These are phyloP conservation scores for Metschnikowia kunwiensis DNA, from an alignment of 805 yeast genomes.

Conservation along the genomic window DNA sequence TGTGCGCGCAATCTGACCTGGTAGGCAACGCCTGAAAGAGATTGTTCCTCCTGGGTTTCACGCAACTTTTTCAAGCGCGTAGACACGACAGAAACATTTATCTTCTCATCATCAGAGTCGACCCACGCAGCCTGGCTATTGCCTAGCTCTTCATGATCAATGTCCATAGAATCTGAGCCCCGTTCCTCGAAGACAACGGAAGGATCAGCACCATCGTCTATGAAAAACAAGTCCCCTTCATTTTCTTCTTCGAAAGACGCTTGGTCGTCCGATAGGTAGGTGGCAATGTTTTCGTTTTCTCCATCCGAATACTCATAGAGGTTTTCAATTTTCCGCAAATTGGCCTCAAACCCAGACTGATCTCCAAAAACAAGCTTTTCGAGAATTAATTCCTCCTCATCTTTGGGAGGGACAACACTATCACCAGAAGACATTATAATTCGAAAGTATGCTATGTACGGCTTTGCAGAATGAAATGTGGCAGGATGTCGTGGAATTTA, in stretches of 20 bases:
- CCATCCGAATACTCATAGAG: constrained; percentile 44
- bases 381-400: constrained; percentile 74
- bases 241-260: constrained; percentile 27
- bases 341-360: constrained; percentile 63
- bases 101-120: constrained; percentile 86
- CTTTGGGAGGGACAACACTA: constrained; percentile 43
- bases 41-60: constrained; percentile 49
- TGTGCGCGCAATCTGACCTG: constrained; percentile 67
- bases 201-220: constrained; percentile 43
- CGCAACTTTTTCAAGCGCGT: constrained; percentile 73
- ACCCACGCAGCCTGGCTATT: constrained; percentile 56
- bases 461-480: too few species aligned
- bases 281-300: constrained; percentile 25
- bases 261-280: constrained; percentile 18
- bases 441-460: background rate
- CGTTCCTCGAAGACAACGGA: constrained; percentile 43
- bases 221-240: constrained; percentile 40
- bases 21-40: constrained; percentile 59
- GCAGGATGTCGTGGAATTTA: too few species aligned
- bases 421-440: constrained; percentile 1
- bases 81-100: constrained; percentile 57
- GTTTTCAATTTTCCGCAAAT: constrained; percentile 59
- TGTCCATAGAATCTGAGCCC: constrained; percentile 25
- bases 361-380: constrained; percentile 93
- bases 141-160: constrained; percentile 31